Evolutionary conservation across 2,329 filamentous ascomycete genomes (phyloP).

Genomic region (Didymella pinodella): DNA sequence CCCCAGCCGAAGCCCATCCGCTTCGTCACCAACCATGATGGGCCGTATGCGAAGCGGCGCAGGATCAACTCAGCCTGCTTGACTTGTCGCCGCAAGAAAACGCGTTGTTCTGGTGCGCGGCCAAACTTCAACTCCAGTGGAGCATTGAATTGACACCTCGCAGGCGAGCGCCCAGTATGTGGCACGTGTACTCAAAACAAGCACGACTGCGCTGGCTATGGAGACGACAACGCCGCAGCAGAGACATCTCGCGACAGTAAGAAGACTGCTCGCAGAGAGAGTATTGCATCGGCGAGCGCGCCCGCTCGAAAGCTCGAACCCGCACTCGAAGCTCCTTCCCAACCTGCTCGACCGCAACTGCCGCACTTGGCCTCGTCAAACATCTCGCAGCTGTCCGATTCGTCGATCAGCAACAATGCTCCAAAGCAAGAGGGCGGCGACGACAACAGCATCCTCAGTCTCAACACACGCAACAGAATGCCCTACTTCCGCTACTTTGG

Average conservation of each 20-base stretch:
- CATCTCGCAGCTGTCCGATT: constrained; percentile 35
- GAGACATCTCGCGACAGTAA: constrained; percentile 31
- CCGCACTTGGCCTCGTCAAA: constrained; percentile 30
- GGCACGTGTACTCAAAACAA: constrained; percentile 59
- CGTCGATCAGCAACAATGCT: constrained; percentile 24
- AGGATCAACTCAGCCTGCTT: constrained; percentile 55
- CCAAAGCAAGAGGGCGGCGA: constrained; percentile 34
- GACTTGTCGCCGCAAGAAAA: constrained; percentile 60
- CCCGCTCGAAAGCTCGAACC: constrained; percentile 28
- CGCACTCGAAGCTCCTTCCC: constrained; percentile 29
- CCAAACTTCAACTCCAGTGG: neutral
- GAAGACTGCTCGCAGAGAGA: constrained; percentile 35
- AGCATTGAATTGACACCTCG: constrained; percentile 9
- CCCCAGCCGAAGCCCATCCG: constrained; percentile 50
- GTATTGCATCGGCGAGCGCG: constrained; percentile 22
- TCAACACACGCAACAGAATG: constrained; percentile 69
- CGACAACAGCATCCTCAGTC: constrained; percentile 40
- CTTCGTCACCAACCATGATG: constrained; percentile 54
- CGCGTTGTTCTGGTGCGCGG: constrained; percentile 55
- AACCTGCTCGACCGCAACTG: constrained; percentile 32
- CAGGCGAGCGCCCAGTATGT: constrained; percentile 53
- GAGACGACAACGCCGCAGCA: constrained; percentile 42
- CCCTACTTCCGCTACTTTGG: constrained; percentile 93
- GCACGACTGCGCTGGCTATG: constrained; percentile 58
- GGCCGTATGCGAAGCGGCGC: constrained; percentile 53